Base-by-base conservation (phyloP, 306 rosid genomes). In the Oemleria cerasiformis region DNA sequence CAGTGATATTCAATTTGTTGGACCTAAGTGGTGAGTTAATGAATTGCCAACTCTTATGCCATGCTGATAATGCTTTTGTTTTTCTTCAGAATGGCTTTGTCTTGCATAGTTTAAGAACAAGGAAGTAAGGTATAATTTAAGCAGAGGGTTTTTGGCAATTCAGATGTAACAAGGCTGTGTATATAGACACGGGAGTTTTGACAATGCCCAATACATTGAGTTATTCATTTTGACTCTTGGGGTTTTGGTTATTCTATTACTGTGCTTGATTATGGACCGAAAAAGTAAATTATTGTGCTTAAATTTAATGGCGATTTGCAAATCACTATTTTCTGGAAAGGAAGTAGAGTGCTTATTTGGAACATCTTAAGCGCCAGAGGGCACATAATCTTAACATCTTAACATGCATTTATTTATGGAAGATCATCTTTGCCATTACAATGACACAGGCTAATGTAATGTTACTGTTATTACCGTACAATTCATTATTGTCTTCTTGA, bases 1-100 rank as follows among this genome's bases (percentile, higher is more conserved):
- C 88, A 0, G 92, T 89, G 54, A n/a, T 88, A 67, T 80, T 91
- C 70, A 87, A 84, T 80, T 68, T 88, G 80, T 72, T 92, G 82
- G 88, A 88, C 78, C 73, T 88, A 59, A 79, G 81, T 71, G 97
- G 97, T 90, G 80, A 82, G 85, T 63, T 19, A 10, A 75, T 63
- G 17, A 25, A 17, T n/a, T 40, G 10, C 49, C 39, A 68, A 38
- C 50, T 47, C 21, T 6, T 38, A 9, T 19, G 36, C 2, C 23
- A 17, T 50, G 73, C 63, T 38, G 63, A 68, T 68, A 16, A 19
- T 53, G 70, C 70, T 38, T 44, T 44, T 65, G 25, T 43, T 65
- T 65, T 45, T 41, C 42, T 45, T 8, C 56, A 23, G 25, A 44
- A 30, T 58, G 9, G n/a, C n/a, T 58, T 12, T 58, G n/a, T 16